phyloP scores from a whole-genome alignment of 1,284 basidiomycete species.

The Somion occarium region DNA sequence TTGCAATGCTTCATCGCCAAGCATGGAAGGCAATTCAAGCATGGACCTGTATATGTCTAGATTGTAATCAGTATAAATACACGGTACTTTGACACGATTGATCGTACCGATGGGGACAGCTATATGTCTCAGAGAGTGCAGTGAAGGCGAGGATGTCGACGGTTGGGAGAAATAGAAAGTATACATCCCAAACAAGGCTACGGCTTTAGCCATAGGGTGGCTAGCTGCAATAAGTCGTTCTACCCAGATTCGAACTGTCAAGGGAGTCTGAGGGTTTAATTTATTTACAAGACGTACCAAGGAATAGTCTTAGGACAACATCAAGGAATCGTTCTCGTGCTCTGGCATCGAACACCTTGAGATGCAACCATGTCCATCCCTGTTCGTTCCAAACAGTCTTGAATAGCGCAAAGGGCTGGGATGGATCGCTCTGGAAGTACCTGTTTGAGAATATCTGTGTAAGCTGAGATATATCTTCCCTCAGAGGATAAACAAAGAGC shows the following conservation, averaged over 20 bases:
- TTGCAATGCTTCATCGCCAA: conserved; percentile 35
- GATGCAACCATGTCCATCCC: conserved; percentile 71
- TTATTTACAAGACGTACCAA: conserved; percentile 41
- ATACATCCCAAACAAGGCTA: conserved; percentile 64
- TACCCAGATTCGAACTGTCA: conserved; percentile 28
- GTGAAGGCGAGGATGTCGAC: conserved; percentile 40
- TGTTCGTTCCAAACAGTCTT: conserved; percentile 59
- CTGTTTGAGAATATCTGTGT: conserved; percentile 42
- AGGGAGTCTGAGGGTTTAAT: neutral
- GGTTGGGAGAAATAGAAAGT: conserved; percentile 66
- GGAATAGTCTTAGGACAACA: conserved; percentile 56
- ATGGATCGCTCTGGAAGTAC: conserved; percentile 29
- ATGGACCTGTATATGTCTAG: conserved; percentile 53
- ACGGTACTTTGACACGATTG: too few species aligned
- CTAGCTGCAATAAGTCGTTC: conserved; percentile 49
- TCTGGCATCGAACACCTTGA: conserved; percentile 62
- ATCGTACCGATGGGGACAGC: conserved; percentile 53
- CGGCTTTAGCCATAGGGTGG: conserved; percentile 44
- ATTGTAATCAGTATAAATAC: too few species aligned
- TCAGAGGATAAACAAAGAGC: conserved; percentile 59
- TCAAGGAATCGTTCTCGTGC: conserved; percentile 56
- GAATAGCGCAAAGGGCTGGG: conserved; percentile 61
- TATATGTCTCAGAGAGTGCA: conserved; percentile 44
- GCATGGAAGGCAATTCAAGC: conserved; percentile 36
- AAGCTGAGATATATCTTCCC: conserved; percentile 55